Conservation (phyloP, 139 green algal species). For the Marvania coccoides region DNA sequence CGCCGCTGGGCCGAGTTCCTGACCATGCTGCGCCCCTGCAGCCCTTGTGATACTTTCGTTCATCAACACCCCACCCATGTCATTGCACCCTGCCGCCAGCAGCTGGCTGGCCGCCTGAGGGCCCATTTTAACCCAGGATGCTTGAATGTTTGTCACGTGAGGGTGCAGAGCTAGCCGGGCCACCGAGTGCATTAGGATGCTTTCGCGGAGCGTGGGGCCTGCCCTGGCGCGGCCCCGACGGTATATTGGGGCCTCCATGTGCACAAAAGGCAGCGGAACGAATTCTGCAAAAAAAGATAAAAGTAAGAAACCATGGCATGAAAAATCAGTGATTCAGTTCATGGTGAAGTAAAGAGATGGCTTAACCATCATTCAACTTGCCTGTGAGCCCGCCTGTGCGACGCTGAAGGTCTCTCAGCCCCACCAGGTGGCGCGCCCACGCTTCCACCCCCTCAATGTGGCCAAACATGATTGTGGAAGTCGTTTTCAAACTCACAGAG, state of each 20-base stretch:
- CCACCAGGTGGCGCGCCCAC: conserved; percentile 68
- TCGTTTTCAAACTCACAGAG: conserved; percentile 62
- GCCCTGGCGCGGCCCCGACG: conserved; percentile 39
- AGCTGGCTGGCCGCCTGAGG: conserved; percentile 51
- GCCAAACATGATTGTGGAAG: conserved; percentile 88
- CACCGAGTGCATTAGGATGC: conserved; percentile 74
- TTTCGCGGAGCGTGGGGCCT: conserved; percentile 76
- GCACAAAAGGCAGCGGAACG: conserved; percentile 90
- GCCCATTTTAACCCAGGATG: conserved; percentile 87
- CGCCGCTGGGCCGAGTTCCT: conserved; percentile 53
- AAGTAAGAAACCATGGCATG: too few relatives aligned
- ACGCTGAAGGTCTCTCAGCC: conserved; percentile 49
- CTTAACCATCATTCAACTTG: too few relatives aligned
- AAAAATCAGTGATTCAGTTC: too few relatives aligned
- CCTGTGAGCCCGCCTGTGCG: conserved; percentile 3
- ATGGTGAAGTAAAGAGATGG: too few relatives aligned
- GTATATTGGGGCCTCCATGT: conserved; percentile 85
- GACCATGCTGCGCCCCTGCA: conserved; percentile 67
- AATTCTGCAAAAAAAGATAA: conserved; percentile 89
- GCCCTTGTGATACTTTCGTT: conserved; percentile 86
- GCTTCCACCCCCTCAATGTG: conserved; percentile 49
- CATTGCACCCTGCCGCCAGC: conserved; percentile 73
- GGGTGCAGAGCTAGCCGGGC: conserved; percentile 55
- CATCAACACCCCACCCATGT: conserved; percentile 89
- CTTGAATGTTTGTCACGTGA: conserved; percentile 63